Evolutionary conservation across 2,329 filamentous ascomycete genomes (phyloP).

Genomic region (Colletotrichum sp.): DNA sequence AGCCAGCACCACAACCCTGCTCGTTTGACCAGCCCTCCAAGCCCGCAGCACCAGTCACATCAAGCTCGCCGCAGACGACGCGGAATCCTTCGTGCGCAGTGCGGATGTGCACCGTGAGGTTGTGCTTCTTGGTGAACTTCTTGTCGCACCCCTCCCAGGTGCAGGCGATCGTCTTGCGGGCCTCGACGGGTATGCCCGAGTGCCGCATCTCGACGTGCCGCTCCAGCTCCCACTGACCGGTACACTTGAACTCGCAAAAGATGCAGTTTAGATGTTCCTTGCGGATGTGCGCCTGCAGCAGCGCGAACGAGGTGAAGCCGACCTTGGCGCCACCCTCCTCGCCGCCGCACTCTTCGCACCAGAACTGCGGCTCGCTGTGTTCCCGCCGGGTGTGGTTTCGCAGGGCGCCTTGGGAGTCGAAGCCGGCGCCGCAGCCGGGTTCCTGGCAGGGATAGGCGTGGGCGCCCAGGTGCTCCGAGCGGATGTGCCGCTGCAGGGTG

Average conservation of each 20-base stretch:
- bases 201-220: constrained; percentile 82
- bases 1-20: constrained; percentile 76
- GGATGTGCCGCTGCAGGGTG: constrained; percentile 83
- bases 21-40: constrained; percentile 68
- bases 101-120: constrained; percentile 80
- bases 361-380: constrained; percentile 75
- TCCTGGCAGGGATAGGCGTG: constrained; percentile 75
- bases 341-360: constrained; percentile 75
- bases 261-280: constrained; percentile 77
- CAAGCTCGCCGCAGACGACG: constrained; percentile 79
- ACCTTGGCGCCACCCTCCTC: constrained; percentile 47
- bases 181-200: constrained; percentile 63
- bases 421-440: constrained; percentile 67
- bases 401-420: constrained; percentile 75
- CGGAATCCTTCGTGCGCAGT: constrained; percentile 77
- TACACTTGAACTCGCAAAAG: constrained; percentile 74
- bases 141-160: constrained; percentile 72
- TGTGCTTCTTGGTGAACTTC: constrained; percentile 83
- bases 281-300: constrained; percentile 76
- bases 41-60: constrained; percentile 61
- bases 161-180: constrained; percentile 72
- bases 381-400: constrained; percentile 73
- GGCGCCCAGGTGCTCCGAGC: constrained; percentile 74
- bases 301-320: constrained; percentile 74
- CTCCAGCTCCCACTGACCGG: constrained; percentile 70